A percentile compares a stretch with the other conserved stretches of the same genome.
These are phyloP conservation scores for Castanea sativa DNA, from an alignment of 306 rosid genomes.

Conservation along the genomic window DNA sequence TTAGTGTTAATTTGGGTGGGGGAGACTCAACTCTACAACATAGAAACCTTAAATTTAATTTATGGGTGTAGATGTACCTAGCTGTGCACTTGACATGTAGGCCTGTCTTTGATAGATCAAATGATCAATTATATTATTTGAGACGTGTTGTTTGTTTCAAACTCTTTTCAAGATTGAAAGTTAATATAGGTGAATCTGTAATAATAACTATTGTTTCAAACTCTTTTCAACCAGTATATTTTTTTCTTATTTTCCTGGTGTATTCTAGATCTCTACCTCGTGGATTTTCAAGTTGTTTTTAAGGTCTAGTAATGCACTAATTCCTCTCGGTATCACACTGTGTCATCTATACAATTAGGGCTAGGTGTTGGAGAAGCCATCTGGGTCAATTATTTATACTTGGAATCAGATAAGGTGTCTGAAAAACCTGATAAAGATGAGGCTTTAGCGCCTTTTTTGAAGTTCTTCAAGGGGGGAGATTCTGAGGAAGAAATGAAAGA, in stretches of 20 bases:
- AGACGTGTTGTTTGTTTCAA: too few relatives aligned
- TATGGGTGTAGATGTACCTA: slow-evolving; percentile 11
- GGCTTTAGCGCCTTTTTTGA: slow-evolving; percentile 81
- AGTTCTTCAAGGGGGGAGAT: slow-evolving; percentile 64
- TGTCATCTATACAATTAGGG: neutral
- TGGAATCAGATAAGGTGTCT: slow-evolving; percentile 39
- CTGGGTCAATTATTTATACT: slow-evolving; percentile 25
- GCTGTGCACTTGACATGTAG: neutral
- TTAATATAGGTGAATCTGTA: too few relatives aligned
- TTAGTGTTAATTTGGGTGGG: neutral
- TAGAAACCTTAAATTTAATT: slow-evolving; percentile 1
- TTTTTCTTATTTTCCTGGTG: too few relatives aligned
- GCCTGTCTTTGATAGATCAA: too few relatives aligned
- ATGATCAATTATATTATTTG: too few relatives aligned
- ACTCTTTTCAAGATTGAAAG: too few relatives aligned
- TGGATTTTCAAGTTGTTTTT: too few relatives aligned
- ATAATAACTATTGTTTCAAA: too few relatives aligned
- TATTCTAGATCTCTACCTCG: too few relatives aligned
- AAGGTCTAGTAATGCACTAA: too few relatives aligned
- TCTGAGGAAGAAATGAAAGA: slow-evolving; percentile 39
- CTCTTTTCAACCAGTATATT: too few relatives aligned
- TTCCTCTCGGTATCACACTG: too few relatives aligned
- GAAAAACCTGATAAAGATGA: slow-evolving; percentile 37
- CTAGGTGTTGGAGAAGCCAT: neutral
- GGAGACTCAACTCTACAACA: slow-evolving; percentile 8